phyloP scores from a whole-genome alignment of 345 rosid genomes.

The Turnera subulata region DNA sequence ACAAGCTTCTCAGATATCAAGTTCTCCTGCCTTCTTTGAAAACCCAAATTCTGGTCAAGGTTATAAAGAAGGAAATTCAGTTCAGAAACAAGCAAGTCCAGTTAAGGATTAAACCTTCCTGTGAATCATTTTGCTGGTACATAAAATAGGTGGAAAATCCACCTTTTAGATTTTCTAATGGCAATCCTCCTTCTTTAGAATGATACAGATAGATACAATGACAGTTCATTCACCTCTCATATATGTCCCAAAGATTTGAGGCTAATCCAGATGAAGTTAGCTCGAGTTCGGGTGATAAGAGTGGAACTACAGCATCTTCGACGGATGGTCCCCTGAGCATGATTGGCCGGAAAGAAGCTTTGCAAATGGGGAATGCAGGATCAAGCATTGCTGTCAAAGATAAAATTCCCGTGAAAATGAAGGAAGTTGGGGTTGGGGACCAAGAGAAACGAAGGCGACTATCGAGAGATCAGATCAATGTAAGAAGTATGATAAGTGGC shows the following conservation, averaged over 20 bases:
- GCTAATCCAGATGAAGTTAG: slow-evolving; percentile 15
- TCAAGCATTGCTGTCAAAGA: slow-evolving; percentile 13
- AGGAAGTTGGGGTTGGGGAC: slow-evolving; percentile 13
- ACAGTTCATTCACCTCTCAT: slow-evolving; percentile 17
- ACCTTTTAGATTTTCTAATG: slow-evolving; percentile 29
- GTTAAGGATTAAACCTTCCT: slow-evolving; percentile 40
- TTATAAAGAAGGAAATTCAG: slow-evolving; percentile 14
- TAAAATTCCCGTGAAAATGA: slow-evolving; percentile 10
- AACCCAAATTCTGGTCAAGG: slow-evolving; percentile 21
- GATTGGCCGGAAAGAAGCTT: slow-evolving; percentile 20
- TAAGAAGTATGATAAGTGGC: slow-evolving; percentile 68
- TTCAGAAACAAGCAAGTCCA: slow-evolving; percentile 30
- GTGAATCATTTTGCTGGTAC: slow-evolving; percentile 7
- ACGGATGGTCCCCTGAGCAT: slow-evolving; percentile 18
- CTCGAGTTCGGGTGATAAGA: slow-evolving; percentile 14
- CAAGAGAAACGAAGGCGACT: slow-evolving; percentile 23
- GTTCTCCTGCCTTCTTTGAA: slow-evolving; percentile 6
- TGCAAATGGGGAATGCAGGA: slow-evolving; percentile 7
- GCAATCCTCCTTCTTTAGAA: slow-evolving; percentile 33
- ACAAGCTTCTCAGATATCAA: slow-evolving; percentile 8
- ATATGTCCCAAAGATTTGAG: slow-evolving; percentile 5
- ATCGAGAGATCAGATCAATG: slow-evolving; percentile 48
- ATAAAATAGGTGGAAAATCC: not conserved
- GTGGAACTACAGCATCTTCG: slow-evolving; percentile 14
- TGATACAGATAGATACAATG: slow-evolving; percentile 34